phyloP scores from a whole-genome alignment of 1,284 basidiomycete genomes.

The Polyporus tsugae region DNA sequence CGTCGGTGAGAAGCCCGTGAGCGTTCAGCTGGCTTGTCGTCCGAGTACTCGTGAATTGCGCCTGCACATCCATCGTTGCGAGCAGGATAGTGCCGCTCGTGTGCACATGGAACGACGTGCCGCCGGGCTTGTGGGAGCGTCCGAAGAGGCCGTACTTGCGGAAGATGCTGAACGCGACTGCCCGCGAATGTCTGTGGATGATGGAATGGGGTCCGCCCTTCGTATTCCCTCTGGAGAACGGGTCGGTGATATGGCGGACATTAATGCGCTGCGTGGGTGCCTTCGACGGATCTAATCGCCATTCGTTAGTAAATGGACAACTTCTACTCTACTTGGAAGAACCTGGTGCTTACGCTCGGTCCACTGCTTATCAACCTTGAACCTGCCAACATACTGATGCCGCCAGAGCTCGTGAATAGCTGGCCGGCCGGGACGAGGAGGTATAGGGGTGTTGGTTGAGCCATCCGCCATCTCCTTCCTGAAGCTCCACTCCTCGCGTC shows the following conservation, averaged over 20 bases:
- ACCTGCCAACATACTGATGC: conserved; percentile 69
- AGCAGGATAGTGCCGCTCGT: conserved; percentile 64
- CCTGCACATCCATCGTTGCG: conserved; percentile 75
- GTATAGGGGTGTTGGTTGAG: conserved; percentile 27
- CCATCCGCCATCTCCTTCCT: conserved; percentile 60
- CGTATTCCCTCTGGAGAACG: conserved; percentile 49
- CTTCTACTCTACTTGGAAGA: conserved; percentile 11
- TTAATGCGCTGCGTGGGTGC: conserved; percentile 72
- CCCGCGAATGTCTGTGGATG: conserved; percentile 82
- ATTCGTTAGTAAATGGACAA: conserved; percentile 7
- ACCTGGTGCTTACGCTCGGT: conserved; percentile 52
- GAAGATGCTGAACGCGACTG: conserved; percentile 78
- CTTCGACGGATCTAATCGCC: conserved; percentile 60
- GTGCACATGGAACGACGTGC: conserved; percentile 46
- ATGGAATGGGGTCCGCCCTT: conserved; percentile 67
- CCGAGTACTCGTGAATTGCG: conserved; percentile 79
- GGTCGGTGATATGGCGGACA: conserved; percentile 62
- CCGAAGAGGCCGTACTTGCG: conserved; percentile 60
- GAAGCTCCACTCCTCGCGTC: conserved; percentile 70
- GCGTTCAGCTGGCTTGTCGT: conserved; percentile 74
- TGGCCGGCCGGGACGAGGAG: conserved; percentile 38
- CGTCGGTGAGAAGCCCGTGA: conserved; percentile 69
- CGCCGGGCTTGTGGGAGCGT: conserved; percentile 28
- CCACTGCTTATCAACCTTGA: conserved; percentile 63
- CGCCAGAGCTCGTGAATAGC: conserved; percentile 73